These are phyloP conservation scores for Leptographium flavum DNA, from an alignment of 2,329 filamentous ascomycete species.

Conservation along the genomic window DNA sequence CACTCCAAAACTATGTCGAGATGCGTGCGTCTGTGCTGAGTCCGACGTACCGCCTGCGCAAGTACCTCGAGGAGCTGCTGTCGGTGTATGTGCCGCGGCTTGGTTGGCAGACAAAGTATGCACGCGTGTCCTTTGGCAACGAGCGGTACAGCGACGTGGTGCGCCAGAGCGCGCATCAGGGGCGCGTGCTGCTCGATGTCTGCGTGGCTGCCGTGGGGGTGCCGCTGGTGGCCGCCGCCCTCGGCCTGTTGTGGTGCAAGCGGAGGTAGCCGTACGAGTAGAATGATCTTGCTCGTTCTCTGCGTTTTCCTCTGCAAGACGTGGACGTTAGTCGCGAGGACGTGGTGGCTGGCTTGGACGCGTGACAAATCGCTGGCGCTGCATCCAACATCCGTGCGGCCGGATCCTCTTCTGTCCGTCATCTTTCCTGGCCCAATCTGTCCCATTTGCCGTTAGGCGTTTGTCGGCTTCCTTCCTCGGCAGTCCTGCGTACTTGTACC, in stretches of 20 bases:
- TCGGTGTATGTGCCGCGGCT: constrained; percentile 60
- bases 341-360: too few species aligned
- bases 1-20: constrained; percentile 80
- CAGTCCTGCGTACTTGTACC: too few species aligned
- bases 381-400: background rate
- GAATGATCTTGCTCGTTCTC: too few species aligned
- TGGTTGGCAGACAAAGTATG: constrained; percentile 89
- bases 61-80: constrained; percentile 73
- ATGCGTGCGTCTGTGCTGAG: constrained; percentile 81
- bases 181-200: constrained; percentile 37
- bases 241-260: constrained; percentile 6
- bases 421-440: background rate
- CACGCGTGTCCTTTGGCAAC: constrained; percentile 84
- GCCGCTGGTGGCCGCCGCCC: constrained; percentile 10
- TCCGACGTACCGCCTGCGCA: constrained; percentile 63
- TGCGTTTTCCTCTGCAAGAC: too few species aligned
- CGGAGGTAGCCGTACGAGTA: too few species aligned
- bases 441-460: too few species aligned
- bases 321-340: too few species aligned
- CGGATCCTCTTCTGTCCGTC: background rate
- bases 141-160: constrained; percentile 79
- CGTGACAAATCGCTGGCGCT: too few species aligned
- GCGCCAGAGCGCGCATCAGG: constrained; percentile 53
- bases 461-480: too few species aligned
- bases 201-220: constrained; percentile 21